Evolutionary conservation across 768 basidiomycete genomes (phyloP), one percentile per base, ranked within the genome.

Genomic region (Grammothele lineata): DNA sequence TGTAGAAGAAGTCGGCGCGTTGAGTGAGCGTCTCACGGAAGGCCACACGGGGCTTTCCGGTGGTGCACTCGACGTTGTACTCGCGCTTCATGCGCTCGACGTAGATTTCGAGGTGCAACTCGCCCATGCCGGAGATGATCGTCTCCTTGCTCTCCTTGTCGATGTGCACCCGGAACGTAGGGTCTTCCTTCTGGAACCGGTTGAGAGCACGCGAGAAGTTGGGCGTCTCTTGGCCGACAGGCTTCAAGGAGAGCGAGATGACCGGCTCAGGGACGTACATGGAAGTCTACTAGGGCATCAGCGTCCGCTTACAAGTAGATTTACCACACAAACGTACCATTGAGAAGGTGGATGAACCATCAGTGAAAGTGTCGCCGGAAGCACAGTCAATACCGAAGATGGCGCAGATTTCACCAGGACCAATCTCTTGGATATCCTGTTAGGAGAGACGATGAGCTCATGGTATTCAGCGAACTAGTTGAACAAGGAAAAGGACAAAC

Each of bases 191-290:
- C 67, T 95, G 87, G 83, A 99, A 99, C 24, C 95, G 86, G 64
- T 93, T 93, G 43, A 99, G 77, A 1, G 95, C 96, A 18, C 92
- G 85, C 19, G 94, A 96, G 66, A 98, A 98, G 66, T 95, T 92
- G 55, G 96, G 93, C 0, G 92, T 86, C 66, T 99, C 96, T 47
- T 84, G 78, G 25, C 95, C 96, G 39, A 82, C 82, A 7, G 94
- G 90, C 57, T 92, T 92, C 65, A 99, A 83, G 0, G 95, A 78
- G 21, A 99, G 80, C 0, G 95, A 98, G 57, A 99, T 95, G 62
- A 99, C 96, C 3, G 96, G 96, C 43, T 97, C 95, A 4, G 96
- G 96, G 0, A 99, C 96, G 61, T 82, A 97, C 96, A 98, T 99
- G 10, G 91, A 93, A 0, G 92, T 92, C 94, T 97, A 4, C 4